Evolutionary conservation across 805 yeast species (phyloP).

Genomic region (Deakozyma indianensis): DNA sequence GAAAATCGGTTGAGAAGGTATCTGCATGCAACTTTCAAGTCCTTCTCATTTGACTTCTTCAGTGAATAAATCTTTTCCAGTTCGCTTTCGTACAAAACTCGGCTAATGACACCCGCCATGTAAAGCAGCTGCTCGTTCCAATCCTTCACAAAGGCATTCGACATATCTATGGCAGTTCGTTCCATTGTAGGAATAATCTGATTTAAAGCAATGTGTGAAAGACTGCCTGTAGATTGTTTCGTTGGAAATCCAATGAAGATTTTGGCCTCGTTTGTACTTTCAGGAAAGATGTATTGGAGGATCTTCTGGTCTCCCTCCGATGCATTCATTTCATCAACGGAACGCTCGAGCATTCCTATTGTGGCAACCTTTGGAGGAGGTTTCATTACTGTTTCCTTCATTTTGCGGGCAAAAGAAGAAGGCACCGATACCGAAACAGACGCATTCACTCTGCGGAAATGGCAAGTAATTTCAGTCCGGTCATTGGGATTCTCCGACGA

Average conservation of each 20-base stretch:
- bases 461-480: conserved; percentile 16
- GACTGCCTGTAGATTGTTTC: conserved; percentile 24
- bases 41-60: conserved; percentile 1
- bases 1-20: conserved; percentile 18
- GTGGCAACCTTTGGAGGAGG: conserved; percentile 25
- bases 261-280: conserved; percentile 22
- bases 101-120: conserved; percentile 23
- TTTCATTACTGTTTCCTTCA: conserved; percentile 25
- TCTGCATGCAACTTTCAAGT: conserved; percentile 10
- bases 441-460: conserved; percentile 20
- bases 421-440: conserved; percentile 18
- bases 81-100: conserved; percentile 23
- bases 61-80: conserved; percentile 8
- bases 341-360: conserved; percentile 19
- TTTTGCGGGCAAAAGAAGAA: conserved; percentile 16
- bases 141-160: conserved; percentile 24
- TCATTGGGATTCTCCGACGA: conserved; percentile 19
- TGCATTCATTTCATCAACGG: conserved; percentile 15
- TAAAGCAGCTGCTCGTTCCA: conserved; percentile 26
- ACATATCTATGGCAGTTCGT: conserved; percentile 27
- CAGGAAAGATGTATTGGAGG: conserved; percentile 23
- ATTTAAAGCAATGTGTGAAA: conserved; percentile 23
- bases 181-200: conserved; percentile 30
- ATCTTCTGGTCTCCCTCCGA: conserved; percentile 21
- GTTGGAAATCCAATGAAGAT: conserved; percentile 29